phyloP scores from a whole-genome alignment of 2,329 filamentous ascomycete genomes.

The Diplodia sapinea region DNA sequence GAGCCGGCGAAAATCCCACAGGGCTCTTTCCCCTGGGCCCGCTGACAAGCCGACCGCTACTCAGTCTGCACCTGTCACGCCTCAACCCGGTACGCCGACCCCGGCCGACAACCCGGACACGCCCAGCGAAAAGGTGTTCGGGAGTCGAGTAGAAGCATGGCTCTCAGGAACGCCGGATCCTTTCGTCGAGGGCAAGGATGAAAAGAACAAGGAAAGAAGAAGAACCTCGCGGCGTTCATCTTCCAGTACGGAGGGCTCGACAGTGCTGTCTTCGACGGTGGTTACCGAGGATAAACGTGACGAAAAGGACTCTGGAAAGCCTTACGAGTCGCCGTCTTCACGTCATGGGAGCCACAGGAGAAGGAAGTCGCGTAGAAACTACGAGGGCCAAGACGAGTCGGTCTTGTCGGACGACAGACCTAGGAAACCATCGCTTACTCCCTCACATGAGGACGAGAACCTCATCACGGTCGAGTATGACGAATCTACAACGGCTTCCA shows the following conservation, averaged over 20 bases:
- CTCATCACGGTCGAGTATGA: constrained; percentile 30
- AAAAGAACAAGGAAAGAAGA: constrained; percentile 9
- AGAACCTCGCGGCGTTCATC: constrained; percentile 23
- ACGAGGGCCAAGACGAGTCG: constrained; percentile 40
- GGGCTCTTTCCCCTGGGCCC: constrained; percentile 13
- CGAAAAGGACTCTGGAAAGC: constrained; percentile 4
- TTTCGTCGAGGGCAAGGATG: constrained; percentile 51
- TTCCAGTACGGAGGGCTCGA: constrained; percentile 29
- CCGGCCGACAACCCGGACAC: constrained; percentile 41
- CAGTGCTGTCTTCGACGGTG: background rate
- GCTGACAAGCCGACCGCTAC: constrained; percentile 17
- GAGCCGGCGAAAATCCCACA: constrained; percentile 22
- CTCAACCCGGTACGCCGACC: constrained; percentile 5
- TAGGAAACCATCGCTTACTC: constrained; percentile 33
- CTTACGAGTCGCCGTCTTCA: constrained; percentile 16
- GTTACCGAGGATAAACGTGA: constrained; percentile 16
- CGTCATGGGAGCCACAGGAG: constrained; percentile 36
- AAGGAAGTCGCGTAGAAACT: constrained; percentile 40
- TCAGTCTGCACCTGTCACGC: constrained; percentile 32
- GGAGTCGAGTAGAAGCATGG: constrained; percentile 66
- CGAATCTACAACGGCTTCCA: constrained; percentile 6
- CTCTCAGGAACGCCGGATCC: constrained; percentile 63
- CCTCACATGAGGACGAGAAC: constrained; percentile 38
- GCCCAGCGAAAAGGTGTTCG: constrained; percentile 52
- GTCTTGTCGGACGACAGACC: constrained; percentile 37